phyloP scores from a whole-genome alignment of 495 filamentous ascomycete species.

The Xylaria curta region DNA sequence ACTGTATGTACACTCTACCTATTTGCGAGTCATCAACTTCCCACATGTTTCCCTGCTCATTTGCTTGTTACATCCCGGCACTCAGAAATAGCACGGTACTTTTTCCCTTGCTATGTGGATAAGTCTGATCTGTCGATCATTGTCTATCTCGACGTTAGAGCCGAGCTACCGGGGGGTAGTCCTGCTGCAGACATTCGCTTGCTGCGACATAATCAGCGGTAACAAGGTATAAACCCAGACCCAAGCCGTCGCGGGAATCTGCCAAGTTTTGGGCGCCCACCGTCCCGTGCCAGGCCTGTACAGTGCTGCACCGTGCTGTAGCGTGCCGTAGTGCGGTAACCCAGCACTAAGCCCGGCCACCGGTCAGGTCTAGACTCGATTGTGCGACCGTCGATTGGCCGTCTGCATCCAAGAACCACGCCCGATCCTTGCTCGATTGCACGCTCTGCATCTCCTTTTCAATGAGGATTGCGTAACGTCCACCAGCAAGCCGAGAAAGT shows the following conservation, averaged over 20 bases:
- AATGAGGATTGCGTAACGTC: slow-evolving; percentile 21
- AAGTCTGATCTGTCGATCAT: neutral
- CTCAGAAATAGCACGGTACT: neutral
- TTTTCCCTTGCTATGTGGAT: neutral
- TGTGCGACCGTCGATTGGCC: slow-evolving; percentile 14
- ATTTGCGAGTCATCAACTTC: neutral
- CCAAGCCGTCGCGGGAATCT: neutral
- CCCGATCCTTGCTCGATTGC: slow-evolving; percentile 9
- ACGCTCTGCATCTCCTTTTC: slow-evolving; percentile 20
- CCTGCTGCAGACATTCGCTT: neutral
- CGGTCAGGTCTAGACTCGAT: slow-evolving; percentile 10
- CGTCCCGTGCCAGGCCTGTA: too few relatives aligned
- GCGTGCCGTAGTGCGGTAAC: neutral
- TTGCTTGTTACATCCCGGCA: neutral
- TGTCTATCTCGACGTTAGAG: neutral
- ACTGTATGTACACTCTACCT: neutral
- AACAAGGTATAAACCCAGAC: neutral
- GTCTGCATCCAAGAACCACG: neutral
- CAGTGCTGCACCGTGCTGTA: slow-evolving; percentile 1
- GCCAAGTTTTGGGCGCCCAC: neutral
- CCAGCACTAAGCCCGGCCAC: neutral
- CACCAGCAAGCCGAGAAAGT: neutral
- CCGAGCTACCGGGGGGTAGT: neutral
- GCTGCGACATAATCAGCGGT: neutral
- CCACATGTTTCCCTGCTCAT: neutral